Base-by-base conservation (phyloP, 2,329 filamentous ascomycete genomes). In the Tolypocladium album region DNA sequence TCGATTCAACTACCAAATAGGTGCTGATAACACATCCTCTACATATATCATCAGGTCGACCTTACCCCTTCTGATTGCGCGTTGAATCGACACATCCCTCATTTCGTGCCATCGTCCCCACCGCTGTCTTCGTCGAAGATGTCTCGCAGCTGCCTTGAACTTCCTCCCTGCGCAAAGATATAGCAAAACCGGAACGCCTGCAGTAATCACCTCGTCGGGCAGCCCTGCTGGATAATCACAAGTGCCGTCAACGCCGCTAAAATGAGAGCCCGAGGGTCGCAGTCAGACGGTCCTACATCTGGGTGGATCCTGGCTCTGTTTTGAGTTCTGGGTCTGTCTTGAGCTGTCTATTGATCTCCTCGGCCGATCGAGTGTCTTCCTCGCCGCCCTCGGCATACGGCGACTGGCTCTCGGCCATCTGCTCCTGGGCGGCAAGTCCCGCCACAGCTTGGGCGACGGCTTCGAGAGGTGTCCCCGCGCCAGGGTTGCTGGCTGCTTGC, bases 271-370 rank as follows among this genome's bases (percentile, higher is more conserved):
- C n/a, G 36, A 20, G n/a, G 47, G 42, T 27, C 15, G 27, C 22
- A 40, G 55, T 17, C 34, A 20, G 36, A 15, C 59, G 64, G 67
- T 55, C 67, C 64, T 62, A 64, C 56, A 63, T 52, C 61, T 64
- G 64, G 56, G 59, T 53, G 53, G 64, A 52, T 9, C 61, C 53
- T 42, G 68, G 72, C 24, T 78, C 75, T 2, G 73, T 66, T 63
- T 80, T 78, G 60, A 85, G 67, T 65, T 84, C 53, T 40, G 68
- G 72, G 22, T 78, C 75, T 2, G 73, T 66, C 64, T 80, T 78
- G 60, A 85, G 68, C 65, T 84, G 82, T 50, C 79, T 73, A 61
- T 82, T 79, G 53, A 84, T 79, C 58, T 84, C 82, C 22, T 84
- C 82, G 2, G 78, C 76, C 9, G 77, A 74, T 59, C 77, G 74